Evolutionary conservation across 495 filamentous ascomycete genomes (phyloP), one percentile per base, ranked within the genome.

Genomic region (Penicillium manginii): DNA sequence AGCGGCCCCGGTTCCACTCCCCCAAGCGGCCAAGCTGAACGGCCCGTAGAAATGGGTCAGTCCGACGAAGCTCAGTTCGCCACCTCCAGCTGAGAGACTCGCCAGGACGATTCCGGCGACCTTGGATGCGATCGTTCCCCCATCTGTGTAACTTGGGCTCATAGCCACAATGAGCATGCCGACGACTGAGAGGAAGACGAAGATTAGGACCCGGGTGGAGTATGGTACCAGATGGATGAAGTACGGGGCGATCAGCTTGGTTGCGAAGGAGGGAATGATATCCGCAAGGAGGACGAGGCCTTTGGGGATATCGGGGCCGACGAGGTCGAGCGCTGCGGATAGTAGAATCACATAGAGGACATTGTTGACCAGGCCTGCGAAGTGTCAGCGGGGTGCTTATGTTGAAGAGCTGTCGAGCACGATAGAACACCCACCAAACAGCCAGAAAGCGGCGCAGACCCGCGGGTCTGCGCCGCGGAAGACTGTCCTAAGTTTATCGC

Each of bases 281-380:
- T 96, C 91, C 59, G 92, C 91, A 57, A 98, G 90, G 39, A 98
- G 89, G 59, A 98, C 93, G 48, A 96, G 82, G 55, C 87, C 91
- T 72, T 97, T 97, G 26, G 93, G 94, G 1, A 96, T 79, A 48
- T 76, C 68, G 37, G 89, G 86, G 11, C 93, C 93, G 68, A 98
- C 94, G 56, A 98, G 88, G 70, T 98, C 94, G 58, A 96, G 88
- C 19, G 94, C 93, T n/a, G 94, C 89, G 14, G 92, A 92, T 63
- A 98, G 86, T 71, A 98, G 91, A 70, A 98, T 89, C 32, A 98
- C 93, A 71, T 98, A 98, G 74, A 97, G 89, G 67, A 98, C 89
- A 77, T 97, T 98, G 75, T 98, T 98, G 71, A 98, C 91, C 6
- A 97, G 80, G 53, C 94, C 93, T 98, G 59, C 10, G n/a, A 43